Base-by-base conservation (phyloP, 2,329 filamentous ascomycete species). In the Incumbomyces lentus region DNA sequence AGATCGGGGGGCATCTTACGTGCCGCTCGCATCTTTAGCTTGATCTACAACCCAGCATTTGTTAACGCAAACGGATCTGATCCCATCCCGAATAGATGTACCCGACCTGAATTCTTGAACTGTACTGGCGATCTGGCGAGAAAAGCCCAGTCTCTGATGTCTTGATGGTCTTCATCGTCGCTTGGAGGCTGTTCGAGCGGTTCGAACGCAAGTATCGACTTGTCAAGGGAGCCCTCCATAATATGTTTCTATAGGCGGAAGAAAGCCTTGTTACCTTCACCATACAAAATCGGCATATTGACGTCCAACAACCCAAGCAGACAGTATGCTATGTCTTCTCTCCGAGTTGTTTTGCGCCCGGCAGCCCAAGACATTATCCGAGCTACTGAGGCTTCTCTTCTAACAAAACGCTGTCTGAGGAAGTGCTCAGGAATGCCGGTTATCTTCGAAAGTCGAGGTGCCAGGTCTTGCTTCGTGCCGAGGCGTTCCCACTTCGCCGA, bases 251-350 rank as follows among this genome's bases (percentile, higher is more conserved):
- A 44, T 11, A 55, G 48, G 6, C 52, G 35, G n/a, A 44, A 19
- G 19, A 60, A 60, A 10, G 57, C 58, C 11, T 50, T 53, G 6
- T 50, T 43, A 2, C 57, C 55, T 32, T 60, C 59, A 6, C 69
- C 69, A 41, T 71, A 72, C 0, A 70, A 40, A 3, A 70, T 51
- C 0, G 67, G 62, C 62, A 72, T 68, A 32, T 66, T 61, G 17
- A 72, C 58, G 1, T 58, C 58, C 14, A 72, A 71, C 0, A 72
- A 58, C 0, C 69, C 69, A 2, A 72, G 46, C 0, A 72, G 53
- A 7, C 60, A 68, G 33, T 72, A 72, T 0, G 67, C 66, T 12
- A 59, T 58, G 31, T 71, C 69, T 38, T 72, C 68, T 0, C 44
- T 3, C 3, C 61, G 43, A 0, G 56, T 60, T 0, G 68, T 69